Percentiles rank a stretch among this genome's conserved stretches.
phyloP scores from a whole-genome alignment of 2,329 filamentous ascomycete species.

The Fusarium gaditjirri region DNA sequence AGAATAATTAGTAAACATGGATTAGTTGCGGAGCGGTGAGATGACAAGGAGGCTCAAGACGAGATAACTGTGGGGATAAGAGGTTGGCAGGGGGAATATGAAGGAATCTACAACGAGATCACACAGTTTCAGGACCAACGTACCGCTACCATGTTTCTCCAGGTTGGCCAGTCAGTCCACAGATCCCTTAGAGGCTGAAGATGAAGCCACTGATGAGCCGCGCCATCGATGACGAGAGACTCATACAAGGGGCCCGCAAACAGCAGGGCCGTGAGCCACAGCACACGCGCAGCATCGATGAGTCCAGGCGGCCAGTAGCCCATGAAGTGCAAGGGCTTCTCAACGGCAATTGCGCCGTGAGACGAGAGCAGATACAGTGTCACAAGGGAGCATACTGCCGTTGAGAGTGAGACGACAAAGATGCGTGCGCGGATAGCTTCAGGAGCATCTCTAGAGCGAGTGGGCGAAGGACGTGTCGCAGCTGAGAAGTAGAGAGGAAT shows the following conservation, averaged over 20 bases:
- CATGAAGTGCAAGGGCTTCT: conserved; percentile 71
- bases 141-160: conserved; percentile 89
- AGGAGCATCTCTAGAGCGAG: conserved; percentile 85
- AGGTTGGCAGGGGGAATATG: conserved; percentile 27
- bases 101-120: conserved; percentile 23
- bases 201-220: conserved; percentile 72
- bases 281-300: conserved; percentile 68
- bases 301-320: conserved; percentile 83
- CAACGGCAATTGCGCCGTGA: conserved; percentile 56
- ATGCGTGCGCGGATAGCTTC: conserved; percentile 90
- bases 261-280: conserved; percentile 80
- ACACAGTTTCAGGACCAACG: conserved; percentile 46
- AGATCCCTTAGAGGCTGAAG: conserved; percentile 66
- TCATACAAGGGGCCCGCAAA: conserved; percentile 90
- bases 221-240: conserved; percentile 75
- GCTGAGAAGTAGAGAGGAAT: conserved; percentile 87
- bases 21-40: conserved; percentile 37
- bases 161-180: conserved; percentile 80
- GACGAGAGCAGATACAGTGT: conserved; percentile 73
- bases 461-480: conserved; percentile 80
- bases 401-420: conserved; percentile 80
- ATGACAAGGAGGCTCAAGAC: conserved; percentile 28
- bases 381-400: conserved; percentile 71
- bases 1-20: conserved; percentile 17
- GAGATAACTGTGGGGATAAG: conserved; percentile 34